These are phyloP conservation scores for Solanum neorickii DNA, from an alignment of 257 asterid species.

Conservation along the genomic window DNA sequence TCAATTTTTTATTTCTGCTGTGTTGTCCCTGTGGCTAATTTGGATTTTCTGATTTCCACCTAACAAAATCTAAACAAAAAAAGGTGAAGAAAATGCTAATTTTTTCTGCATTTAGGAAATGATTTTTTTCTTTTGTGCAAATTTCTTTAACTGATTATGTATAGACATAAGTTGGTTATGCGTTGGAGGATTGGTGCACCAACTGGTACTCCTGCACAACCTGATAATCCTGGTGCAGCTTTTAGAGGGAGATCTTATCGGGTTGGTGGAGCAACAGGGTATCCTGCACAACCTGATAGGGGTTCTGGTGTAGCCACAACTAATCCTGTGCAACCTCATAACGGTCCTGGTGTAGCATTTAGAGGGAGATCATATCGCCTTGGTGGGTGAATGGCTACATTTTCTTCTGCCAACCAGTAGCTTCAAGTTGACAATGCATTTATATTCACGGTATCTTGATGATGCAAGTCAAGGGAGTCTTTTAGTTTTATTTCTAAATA, in stretches of 20 bases:
- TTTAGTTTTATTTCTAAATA: background rate
- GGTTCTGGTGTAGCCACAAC: slow-evolving; percentile 33
- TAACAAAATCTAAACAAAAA: background rate
- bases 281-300: slow-evolving; percentile 39
- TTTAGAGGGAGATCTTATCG: slow-evolving; percentile 87
- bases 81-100: background rate
- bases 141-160: slow-evolving; percentile 33
- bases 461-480: background rate
- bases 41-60: background rate
- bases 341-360: slow-evolving; percentile 46
- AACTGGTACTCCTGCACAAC: background rate
- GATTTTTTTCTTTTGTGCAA: background rate
- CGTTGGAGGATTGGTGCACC: slow-evolving; percentile 75
- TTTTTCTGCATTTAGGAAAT: background rate
- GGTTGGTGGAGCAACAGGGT: slow-evolving; percentile 30
- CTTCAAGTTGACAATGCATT: background rate
- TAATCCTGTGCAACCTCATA: slow-evolving; percentile 31
- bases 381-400: slow-evolving; percentile 25
- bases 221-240: slow-evolving; percentile 27
- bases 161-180: slow-evolving; percentile 51
- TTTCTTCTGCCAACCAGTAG: background rate
- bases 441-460: background rate
- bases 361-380: slow-evolving; percentile 82
- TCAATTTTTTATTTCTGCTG: background rate
- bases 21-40: background rate